Conservation (phyloP, 2,329 filamentous ascomycete species). For the Hypoxylon sp. region DNA sequence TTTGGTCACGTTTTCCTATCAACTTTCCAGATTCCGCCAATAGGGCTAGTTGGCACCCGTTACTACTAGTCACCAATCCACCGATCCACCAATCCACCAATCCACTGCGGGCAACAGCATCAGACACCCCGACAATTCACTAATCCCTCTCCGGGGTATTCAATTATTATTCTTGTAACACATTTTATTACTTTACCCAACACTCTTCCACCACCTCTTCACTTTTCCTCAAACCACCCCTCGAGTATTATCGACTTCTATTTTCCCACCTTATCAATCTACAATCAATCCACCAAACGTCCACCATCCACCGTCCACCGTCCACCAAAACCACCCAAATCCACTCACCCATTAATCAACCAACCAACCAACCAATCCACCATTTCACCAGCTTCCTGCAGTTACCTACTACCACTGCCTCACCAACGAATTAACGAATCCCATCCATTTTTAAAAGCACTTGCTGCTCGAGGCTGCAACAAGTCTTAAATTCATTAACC, state of each 20-base stretch:
- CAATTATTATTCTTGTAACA: no score
- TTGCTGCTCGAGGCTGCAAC: constrained; percentile 36
- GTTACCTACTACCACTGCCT: neutral
- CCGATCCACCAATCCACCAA: neutral
- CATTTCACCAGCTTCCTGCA: neutral
- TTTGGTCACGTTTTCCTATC: constrained; percentile 5
- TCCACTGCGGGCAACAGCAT: no score
- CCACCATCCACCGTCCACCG: neutral
- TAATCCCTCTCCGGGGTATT: constrained; percentile 3
- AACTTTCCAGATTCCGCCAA: constrained; percentile 8
- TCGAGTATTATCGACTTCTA: constrained; percentile 28
- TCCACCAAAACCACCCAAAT: neutral
- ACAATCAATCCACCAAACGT: constrained; percentile 16
- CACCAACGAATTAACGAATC: constrained; percentile 21
- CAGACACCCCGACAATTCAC: neutral
- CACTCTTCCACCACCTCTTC: constrained; percentile 1
- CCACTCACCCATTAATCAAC: neutral
- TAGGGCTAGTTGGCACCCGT: no score
- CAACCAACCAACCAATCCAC: constrained; percentile 3
- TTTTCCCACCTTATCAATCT: constrained; percentile 28
- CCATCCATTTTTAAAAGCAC: constrained; percentile 25
- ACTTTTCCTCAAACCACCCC: constrained; percentile 20
- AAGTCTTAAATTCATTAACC: constrained; percentile 44
- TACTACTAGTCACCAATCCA: no score
- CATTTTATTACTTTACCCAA: no score